These are phyloP conservation scores for Diaporthe nobilis DNA, from an alignment of 2,329 filamentous ascomycete species.

Conservation along the genomic window DNA sequence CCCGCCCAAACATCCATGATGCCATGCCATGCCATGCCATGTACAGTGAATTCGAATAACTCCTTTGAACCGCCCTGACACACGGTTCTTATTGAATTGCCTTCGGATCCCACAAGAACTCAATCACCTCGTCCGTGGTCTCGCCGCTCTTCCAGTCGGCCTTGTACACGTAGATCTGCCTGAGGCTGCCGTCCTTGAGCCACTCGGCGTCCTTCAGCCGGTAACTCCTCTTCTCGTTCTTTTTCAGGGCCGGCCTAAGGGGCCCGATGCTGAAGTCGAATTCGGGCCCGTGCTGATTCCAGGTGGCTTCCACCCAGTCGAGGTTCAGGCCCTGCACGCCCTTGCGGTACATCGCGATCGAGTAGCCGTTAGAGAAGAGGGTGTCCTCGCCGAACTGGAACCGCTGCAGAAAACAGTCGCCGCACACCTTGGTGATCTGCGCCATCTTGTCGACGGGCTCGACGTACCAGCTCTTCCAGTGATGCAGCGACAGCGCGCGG, in stretches of 20 bases:
- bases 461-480: slow-evolving; percentile 74
- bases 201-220: slow-evolving; percentile 60
- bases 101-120: slow-evolving; percentile 59
- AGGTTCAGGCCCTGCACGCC: slow-evolving; percentile 53
- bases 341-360: slow-evolving; percentile 63
- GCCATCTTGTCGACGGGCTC: slow-evolving; percentile 65
- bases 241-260: slow-evolving; percentile 55
- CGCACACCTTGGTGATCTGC: slow-evolving; percentile 65
- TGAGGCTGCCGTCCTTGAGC: slow-evolving; percentile 56
- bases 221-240: slow-evolving; percentile 66
- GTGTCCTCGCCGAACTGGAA: slow-evolving; percentile 64
- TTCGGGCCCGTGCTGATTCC: slow-evolving; percentile 60
- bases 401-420: slow-evolving; percentile 71
- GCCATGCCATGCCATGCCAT: slow-evolving; percentile 12
- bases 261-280: slow-evolving; percentile 70
- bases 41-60: not conserved
- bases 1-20: slow-evolving; percentile 8
- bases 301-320: slow-evolving; percentile 67
- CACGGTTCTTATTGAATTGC: not conserved
- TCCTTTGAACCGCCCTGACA: not conserved
- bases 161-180: slow-evolving; percentile 68
- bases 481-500: slow-evolving; percentile 70
- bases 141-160: slow-evolving; percentile 56
- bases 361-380: slow-evolving; percentile 72
- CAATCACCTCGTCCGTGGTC: slow-evolving; percentile 61